phyloP scores from a whole-genome alignment of 2,329 filamentous ascomycete species.

The Parascedosporium putredinis region DNA sequence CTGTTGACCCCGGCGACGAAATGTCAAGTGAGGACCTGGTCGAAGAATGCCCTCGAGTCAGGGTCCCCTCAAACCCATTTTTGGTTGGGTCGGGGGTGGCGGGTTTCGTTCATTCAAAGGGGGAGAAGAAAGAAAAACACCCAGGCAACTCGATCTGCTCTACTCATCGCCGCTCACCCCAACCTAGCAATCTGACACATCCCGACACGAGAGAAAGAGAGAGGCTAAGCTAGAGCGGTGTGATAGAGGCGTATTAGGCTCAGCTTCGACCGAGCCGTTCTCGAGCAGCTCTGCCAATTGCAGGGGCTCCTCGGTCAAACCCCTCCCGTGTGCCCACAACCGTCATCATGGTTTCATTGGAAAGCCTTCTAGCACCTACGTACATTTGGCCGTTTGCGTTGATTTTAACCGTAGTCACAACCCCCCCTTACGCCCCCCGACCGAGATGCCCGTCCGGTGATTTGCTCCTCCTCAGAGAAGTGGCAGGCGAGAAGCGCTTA shows the following conservation, averaged over 20 bases:
- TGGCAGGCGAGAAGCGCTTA: not conserved
- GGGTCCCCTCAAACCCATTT: not conserved
- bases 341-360: not conserved
- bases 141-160: too few species aligned
- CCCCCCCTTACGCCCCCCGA: not conserved
- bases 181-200: too few species aligned
- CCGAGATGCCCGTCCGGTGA: not conserved
- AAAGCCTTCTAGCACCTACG: not conserved
- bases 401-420: conserved; percentile 4
- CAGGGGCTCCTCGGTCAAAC: not conserved
- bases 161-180: too few species aligned
- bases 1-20: too few species aligned
- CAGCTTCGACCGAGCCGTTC: not conserved
- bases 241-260: not conserved
- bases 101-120: too few species aligned
- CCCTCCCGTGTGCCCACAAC: not conserved
- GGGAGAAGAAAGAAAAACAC: too few species aligned
- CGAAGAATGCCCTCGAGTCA: not conserved
- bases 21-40: too few species aligned
- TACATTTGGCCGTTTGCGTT: not conserved
- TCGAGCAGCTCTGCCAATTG: not conserved
- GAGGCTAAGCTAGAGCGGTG: too few species aligned
- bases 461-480: not conserved
- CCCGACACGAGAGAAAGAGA: too few species aligned
- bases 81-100: too few species aligned